Base-by-base conservation (phyloP, 257 asterid species). In the Solanum boliviense region DNA sequence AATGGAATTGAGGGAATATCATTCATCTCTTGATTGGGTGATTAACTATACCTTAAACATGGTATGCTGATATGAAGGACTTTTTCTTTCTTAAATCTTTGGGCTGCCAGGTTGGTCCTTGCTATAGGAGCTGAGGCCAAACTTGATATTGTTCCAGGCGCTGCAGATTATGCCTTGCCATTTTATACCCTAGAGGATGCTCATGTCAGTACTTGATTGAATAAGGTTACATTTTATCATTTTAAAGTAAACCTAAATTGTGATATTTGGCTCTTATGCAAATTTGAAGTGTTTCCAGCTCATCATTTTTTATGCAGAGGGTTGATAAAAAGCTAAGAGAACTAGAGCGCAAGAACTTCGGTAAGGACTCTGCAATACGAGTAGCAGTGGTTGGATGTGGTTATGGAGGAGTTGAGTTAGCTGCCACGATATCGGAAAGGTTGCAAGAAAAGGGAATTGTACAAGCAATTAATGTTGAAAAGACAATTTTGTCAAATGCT, bases 91-190 rank as follows among this genome's bases (percentile, higher is more conserved):
- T 89, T 83, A 71, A 92, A 90, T 67, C 89, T 90, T 88, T 91
- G 96, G 96, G 93, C 95, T 95, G 99, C 94, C 94, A 97, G 98
- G 99, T 93, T 97, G 98, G 98, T 97, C 86, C 95, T 97, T 93
- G 99, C 99, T 27, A 92, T 95, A 72, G 99, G 98, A 92, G 98
- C 98, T 89, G 98, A 95, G 89, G 84, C 98, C 88, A 95, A 93
- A 91, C 93, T 95, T 91, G 97, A 97, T 90, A 65, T 91, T 36
- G 97, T 94, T 90, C 99, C 99, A 34, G 99, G 99, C 71, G 98
- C 99, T 87, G 86, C 89, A 13, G 98, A 95, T 83, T 88, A 93
- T 92, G 99, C 99, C 16, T 88, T 95, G 70, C 99, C 99, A 72
- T 97, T 97, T 94, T 94, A 97, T 91, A 97, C 98, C 78, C 95